These are phyloP conservation scores for Pezicula neosporulosa DNA, from an alignment of 2,329 filamentous ascomycete genomes.

Conservation along the genomic window DNA sequence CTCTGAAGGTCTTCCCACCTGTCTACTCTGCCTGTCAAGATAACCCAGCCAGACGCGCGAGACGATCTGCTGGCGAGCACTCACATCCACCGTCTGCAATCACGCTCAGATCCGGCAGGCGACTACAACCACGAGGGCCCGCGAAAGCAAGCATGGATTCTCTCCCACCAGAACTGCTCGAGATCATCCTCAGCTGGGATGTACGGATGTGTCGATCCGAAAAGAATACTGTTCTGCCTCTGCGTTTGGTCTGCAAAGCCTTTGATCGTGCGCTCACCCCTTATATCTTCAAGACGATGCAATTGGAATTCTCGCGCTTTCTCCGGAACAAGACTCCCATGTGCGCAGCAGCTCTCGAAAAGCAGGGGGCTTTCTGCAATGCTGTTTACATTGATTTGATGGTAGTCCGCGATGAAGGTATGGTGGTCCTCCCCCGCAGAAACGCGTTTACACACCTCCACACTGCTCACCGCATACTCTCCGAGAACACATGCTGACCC, in stretches of 20 bases:
- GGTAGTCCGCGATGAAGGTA: slow-evolving; percentile 49
- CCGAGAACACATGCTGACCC: slow-evolving; percentile 7
- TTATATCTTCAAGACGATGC: slow-evolving; percentile 42
- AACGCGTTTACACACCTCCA: background rate
- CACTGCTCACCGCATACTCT: background rate
- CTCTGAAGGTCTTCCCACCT: background rate
- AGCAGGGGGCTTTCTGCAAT: slow-evolving; percentile 44
- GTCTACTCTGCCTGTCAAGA: background rate
- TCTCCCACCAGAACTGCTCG: slow-evolving; percentile 45
- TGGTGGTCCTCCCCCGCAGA: slow-evolving; percentile 11
- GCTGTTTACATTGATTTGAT: slow-evolving; percentile 49
- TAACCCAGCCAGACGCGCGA: too few relatives aligned
- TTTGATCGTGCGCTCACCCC: slow-evolving; percentile 46
- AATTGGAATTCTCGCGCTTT: slow-evolving; percentile 47
- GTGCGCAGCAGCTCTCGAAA: slow-evolving; percentile 38
- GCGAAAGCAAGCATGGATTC: slow-evolving; percentile 34
- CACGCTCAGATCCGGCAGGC: background rate
- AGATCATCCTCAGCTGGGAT: slow-evolving; percentile 41
- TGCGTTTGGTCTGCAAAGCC: slow-evolving; percentile 46
- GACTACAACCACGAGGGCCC: background rate
- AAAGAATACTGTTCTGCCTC: slow-evolving; percentile 41
- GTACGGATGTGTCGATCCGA: slow-evolving; percentile 33
- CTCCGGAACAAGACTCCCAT: slow-evolving; percentile 29
- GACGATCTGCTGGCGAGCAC: too few relatives aligned
- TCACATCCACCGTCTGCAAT: background rate